Evolutionary conservation across 306 rosid genomes (phyloP).

Genomic region (Heteromeles arbutifolia): DNA sequence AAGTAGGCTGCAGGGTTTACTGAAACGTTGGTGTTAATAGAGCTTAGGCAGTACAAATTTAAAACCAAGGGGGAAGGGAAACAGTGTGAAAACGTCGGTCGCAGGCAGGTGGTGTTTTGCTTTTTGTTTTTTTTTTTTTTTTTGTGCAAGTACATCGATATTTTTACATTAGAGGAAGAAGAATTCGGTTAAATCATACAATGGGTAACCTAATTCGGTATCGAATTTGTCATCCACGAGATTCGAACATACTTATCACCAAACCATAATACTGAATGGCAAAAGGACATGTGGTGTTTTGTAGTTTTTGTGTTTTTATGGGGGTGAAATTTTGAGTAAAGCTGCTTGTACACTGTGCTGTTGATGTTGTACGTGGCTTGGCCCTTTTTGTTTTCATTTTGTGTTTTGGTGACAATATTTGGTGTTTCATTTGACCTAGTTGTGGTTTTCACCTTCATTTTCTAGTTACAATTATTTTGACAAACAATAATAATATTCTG

Average conservation of each 20-base stretch:
- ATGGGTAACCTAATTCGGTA: too few relatives aligned
- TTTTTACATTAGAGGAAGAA: too few relatives aligned
- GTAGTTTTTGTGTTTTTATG: neutral
- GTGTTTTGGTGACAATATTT: neutral
- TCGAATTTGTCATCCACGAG: too few relatives aligned
- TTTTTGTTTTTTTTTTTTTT: too few relatives aligned
- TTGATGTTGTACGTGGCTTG: neutral
- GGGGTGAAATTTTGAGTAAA: neutral
- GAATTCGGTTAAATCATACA: too few relatives aligned
- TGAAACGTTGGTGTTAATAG: neutral
- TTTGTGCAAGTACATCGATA: too few relatives aligned
- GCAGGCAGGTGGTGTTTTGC: neutral
- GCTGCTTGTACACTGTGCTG: neutral
- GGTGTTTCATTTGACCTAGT: too few relatives aligned
- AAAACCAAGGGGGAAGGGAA: conserved; percentile 8
- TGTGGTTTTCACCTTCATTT: too few relatives aligned
- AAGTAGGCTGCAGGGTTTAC: neutral
- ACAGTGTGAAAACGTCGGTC: neutral
- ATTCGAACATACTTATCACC: too few relatives aligned
- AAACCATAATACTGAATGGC: too few relatives aligned
- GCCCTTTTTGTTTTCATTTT: neutral
- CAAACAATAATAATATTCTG: too few relatives aligned
- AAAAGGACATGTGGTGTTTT: neutral
- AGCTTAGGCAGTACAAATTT: neutral
- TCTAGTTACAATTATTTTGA: too few relatives aligned